Evolutionary conservation across 2,329 filamentous ascomycete species (phyloP).

Genomic region (Aspergillus sp.): DNA sequence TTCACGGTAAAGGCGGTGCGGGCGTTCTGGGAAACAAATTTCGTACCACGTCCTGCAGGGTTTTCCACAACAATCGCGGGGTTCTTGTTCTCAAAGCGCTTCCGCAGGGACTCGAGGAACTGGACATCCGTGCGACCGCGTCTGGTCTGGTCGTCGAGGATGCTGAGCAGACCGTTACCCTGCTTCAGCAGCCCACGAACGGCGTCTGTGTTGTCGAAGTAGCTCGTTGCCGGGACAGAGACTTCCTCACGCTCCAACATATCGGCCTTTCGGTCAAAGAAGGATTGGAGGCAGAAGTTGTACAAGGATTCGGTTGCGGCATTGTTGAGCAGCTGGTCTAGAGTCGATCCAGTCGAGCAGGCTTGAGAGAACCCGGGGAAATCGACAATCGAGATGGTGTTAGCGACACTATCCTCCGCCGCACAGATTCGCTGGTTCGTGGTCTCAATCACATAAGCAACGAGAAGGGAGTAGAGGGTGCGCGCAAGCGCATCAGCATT

Average conservation of each 20-base stretch:
- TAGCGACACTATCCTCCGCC: conserved; percentile 80
- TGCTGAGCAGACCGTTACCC: conserved; percentile 88
- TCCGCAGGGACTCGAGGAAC: conserved; percentile 83
- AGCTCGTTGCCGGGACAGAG: conserved; percentile 83
- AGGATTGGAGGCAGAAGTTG: conserved; percentile 89
- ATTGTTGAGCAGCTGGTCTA: conserved; percentile 94
- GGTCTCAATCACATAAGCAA: conserved; percentile 89
- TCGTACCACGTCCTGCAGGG: conserved; percentile 79
- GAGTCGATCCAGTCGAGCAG: conserved; percentile 74
- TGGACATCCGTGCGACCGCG: conserved; percentile 86
- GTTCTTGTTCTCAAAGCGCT: conserved; percentile 93
- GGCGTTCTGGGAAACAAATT: conserved; percentile 81
- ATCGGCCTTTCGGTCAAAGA: conserved; percentile 93
- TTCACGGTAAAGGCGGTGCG: conserved; percentile 83
- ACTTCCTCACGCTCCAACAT: conserved; percentile 94
- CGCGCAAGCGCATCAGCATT: conserved; percentile 94
- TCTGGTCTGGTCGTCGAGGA: conserved; percentile 91
- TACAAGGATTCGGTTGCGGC: conserved; percentile 89
- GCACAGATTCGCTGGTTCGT: conserved; percentile 90
- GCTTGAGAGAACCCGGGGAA: conserved; percentile 93
- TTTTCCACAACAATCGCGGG: conserved; percentile 79
- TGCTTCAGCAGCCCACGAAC: conserved; percentile 88
- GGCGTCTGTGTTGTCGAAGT: conserved; percentile 96
- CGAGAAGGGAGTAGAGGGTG: conserved; percentile 88
- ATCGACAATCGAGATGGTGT: conserved; percentile 92